Evolutionary conservation across 306 rosid species (phyloP), one percentile per base, ranked within the genome.

Genomic region (Lupinus albus): DNA sequence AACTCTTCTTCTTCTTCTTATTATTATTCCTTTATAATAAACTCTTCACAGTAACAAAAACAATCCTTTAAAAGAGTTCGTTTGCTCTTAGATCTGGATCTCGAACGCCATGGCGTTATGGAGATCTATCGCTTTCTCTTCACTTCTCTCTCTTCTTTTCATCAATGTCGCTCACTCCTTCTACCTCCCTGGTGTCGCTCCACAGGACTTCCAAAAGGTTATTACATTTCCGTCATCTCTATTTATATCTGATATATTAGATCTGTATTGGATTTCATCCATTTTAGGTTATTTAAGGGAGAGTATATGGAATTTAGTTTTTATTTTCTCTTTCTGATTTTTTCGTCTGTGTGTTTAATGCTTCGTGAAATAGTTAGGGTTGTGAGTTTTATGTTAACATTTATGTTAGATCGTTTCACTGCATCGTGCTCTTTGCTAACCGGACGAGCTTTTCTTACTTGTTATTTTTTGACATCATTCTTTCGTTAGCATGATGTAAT

Each of bases 111-210:
- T 89, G 98, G 91, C 89, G 89, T 83, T 84, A 83, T 73, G 17
- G 73, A 76, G 96, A 84, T 87, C 95, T 72, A 60, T 67, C 61
- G 63, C 77, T 58, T 71, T 85, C 76, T 81, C 66, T 16, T 73
- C 86, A 1, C 36, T 82, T 59, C 38, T 86, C 30, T 0, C 4
- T 30, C 81, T 89, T 18, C 53, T 80, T 42, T 77, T 94, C 73
- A 7, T 90, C 73, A 90, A 84, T 73, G 83, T 76, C 61, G 84
- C 75, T 71, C 65, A 54, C 80, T 85, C 79, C 68, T 94, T 94
- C 83, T 94, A 94, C 72, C 99, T 94, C 70, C 99, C 99, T 11
- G 99, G 99, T 16, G 99, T 94, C 52, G 99, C 99, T 42, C 99
- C 99, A 1, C 92, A 88, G 80, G 99, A 90, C 55, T 90, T 94